Percentiles rank a stretch among this genome's conserved stretches.
Conservation (phyloP, 805 yeast genomes). For the Blastobotrys muscicola region DNA sequence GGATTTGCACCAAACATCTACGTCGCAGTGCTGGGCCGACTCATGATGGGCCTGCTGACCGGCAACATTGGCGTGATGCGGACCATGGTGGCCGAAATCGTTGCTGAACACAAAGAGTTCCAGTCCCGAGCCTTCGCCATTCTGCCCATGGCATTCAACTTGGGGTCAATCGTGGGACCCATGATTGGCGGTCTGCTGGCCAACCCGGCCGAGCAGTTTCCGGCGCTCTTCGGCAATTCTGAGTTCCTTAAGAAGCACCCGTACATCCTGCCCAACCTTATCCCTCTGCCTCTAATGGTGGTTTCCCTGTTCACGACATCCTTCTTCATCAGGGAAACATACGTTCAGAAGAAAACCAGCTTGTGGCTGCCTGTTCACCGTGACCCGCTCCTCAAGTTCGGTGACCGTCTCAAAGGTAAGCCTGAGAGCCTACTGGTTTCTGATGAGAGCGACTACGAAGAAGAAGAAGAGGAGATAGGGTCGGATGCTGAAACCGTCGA, state of each 20-base stretch:
- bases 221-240: conserved; percentile 16
- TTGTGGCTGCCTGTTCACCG: conserved; percentile 4
- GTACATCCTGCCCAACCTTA: conserved; percentile 41
- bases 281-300: conserved; percentile 27
- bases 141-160: conserved; percentile 46
- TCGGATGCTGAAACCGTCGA: background rate
- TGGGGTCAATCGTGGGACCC: conserved; percentile 52
- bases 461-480: background rate
- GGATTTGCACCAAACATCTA: conserved; percentile 45
- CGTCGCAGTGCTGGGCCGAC: conserved; percentile 44
- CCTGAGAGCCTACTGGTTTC: background rate
- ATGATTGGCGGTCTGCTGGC: conserved; percentile 43
- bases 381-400: conserved; percentile 8
- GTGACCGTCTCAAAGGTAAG: conserved; percentile 1
- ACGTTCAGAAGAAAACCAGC: background rate
- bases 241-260: conserved; percentile 30
- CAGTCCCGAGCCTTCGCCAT: conserved; percentile 52
- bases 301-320: conserved; percentile 18
- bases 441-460: conserved; percentile 1
- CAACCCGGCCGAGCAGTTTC: conserved; percentile 28
- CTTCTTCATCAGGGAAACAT: conserved; percentile 11
- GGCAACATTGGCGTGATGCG: conserved; percentile 56
- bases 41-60: conserved; percentile 43
- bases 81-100: conserved; percentile 45
- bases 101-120: conserved; percentile 40